These are phyloP conservation scores for Pogostemon cablin DNA, from an alignment of 257 asterid species.

Conservation along the genomic window DNA sequence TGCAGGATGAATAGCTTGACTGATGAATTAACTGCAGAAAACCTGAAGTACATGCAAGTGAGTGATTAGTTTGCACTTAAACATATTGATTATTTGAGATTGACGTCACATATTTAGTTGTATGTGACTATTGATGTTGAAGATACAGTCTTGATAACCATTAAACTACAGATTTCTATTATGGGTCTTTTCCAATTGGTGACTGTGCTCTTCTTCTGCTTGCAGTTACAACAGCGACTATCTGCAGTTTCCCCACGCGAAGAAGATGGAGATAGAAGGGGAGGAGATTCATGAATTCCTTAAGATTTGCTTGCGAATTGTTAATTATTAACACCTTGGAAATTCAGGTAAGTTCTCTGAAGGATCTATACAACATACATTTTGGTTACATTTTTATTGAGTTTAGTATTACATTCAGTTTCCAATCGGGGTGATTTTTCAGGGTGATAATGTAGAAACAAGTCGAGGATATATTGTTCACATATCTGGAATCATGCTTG, in stretches of 20 bases:
- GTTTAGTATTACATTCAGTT: not conserved
- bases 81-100: not conserved
- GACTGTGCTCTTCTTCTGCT: conserved; percentile 31
- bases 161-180: not conserved
- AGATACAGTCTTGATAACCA: conserved; percentile 7
- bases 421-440: not conserved
- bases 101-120: not conserved
- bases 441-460: conserved; percentile 35
- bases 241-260: conserved; percentile 52
- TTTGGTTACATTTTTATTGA: not conserved
- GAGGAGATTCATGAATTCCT: conserved; percentile 58
- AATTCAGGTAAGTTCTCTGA: conserved; percentile 46
- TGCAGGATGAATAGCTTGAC: conserved; percentile 88
- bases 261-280: conserved; percentile 67
- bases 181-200: not conserved
- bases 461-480: conserved; percentile 30
- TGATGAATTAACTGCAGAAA: conserved; percentile 82
- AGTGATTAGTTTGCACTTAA: conserved; percentile 33
- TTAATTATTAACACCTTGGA: conserved; percentile 45
- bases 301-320: conserved; percentile 34
- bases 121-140: not conserved
- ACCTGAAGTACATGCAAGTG: conserved; percentile 73
- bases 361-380: not conserved
- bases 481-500: conserved; percentile 37
- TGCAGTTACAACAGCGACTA: conserved; percentile 81